Percentiles rank a stretch among this genome's conserved stretches.
phyloP scores from a whole-genome alignment of 2,329 filamentous ascomycete genomes.

The Verticillium nubilum region DNA sequence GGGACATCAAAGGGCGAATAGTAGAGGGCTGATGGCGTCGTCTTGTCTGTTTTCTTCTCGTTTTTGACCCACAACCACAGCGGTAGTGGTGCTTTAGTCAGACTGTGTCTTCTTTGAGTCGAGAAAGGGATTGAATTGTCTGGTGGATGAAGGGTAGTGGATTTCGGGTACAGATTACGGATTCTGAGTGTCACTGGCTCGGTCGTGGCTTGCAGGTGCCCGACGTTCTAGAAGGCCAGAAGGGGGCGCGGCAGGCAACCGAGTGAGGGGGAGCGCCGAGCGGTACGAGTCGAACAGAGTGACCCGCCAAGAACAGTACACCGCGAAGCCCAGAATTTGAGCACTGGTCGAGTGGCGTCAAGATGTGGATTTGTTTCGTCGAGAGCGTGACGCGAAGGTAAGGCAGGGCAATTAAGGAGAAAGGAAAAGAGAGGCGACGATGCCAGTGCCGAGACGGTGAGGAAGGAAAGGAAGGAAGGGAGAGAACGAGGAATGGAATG shows the following conservation, averaged over 20 bases:
- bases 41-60: background rate
- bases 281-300: background rate
- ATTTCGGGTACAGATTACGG: background rate
- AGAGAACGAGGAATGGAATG: background rate
- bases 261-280: background rate
- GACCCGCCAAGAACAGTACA: background rate
- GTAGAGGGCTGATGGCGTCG: background rate
- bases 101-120: background rate
- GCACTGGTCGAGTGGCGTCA: too few species aligned
- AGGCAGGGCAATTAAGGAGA: background rate
- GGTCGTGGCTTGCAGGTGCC: background rate
- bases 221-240: slow-evolving; percentile 2
- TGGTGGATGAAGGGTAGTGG: background rate
- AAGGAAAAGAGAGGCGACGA: background rate
- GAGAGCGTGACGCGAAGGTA: background rate
- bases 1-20: background rate
- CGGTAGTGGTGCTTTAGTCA: background rate
- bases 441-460: background rate
- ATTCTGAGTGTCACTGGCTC: background rate
- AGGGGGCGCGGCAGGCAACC: background rate
- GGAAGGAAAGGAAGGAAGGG: slow-evolving; percentile 2
- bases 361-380: too few species aligned
- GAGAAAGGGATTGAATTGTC: background rate
- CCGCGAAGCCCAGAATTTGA: too few species aligned
- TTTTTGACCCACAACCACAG: background rate